Conservation (phyloP, 805 yeast species). For the Lachancea waltii region DNA sequence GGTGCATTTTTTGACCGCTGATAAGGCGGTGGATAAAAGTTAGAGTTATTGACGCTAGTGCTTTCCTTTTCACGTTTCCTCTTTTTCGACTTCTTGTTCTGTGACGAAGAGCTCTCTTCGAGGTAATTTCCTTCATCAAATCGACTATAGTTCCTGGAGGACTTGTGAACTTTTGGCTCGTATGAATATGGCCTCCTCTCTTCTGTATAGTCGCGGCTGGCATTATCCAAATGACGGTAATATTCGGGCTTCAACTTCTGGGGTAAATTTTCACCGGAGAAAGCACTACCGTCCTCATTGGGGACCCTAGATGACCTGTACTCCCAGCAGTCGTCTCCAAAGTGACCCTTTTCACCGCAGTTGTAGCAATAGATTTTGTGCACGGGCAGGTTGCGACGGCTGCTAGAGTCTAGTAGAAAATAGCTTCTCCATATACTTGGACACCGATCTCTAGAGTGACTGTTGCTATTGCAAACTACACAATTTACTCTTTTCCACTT, state of each 20-base stretch:
- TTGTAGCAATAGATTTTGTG: constrained; percentile 64
- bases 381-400: constrained; percentile 41
- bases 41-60: constrained; percentile 14
- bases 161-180: too few relatives aligned
- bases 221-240: constrained; percentile 31
- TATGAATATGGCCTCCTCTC: too few relatives aligned
- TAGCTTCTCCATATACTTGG: constrained; percentile 87
- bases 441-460: constrained; percentile 71
- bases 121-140: constrained; percentile 11
- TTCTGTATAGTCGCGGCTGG: not conserved
- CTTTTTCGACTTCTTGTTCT: constrained; percentile 11
- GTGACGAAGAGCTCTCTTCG: constrained; percentile 9
- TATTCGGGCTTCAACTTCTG: constrained; percentile 45
- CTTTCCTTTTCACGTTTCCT: constrained; percentile 4
- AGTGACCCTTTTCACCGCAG: constrained; percentile 75
- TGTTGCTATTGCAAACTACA: constrained; percentile 62
- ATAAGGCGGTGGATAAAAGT: constrained; percentile 21
- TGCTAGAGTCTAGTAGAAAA: constrained; percentile 33
- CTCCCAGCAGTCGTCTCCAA: constrained; percentile 75
- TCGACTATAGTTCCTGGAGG: too few relatives aligned
- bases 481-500: constrained; percentile 62
- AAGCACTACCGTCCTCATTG: constrained; percentile 72
- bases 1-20: constrained; percentile 9
- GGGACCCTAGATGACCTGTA: constrained; percentile 62
- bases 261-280: constrained; percentile 72